phyloP scores from a whole-genome alignment of 495 filamentous ascomycete species.

The Tuber borchii region DNA sequence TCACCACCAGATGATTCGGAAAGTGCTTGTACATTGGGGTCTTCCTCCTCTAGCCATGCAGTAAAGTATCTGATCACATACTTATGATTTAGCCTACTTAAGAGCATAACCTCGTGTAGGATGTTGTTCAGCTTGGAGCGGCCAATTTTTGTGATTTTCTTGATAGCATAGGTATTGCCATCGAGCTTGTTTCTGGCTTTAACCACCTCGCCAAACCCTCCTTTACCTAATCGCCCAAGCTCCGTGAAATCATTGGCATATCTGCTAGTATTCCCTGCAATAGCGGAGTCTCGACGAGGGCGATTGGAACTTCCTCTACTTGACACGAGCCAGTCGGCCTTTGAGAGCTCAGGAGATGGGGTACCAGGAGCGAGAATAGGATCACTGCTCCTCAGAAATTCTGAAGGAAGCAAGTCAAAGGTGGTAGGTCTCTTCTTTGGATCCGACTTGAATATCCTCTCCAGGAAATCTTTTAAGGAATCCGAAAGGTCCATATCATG shows the following conservation, averaged over 20 bases:
- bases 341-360: slow-evolving; percentile 29
- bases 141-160: slow-evolving; percentile 84
- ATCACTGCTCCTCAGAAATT: slow-evolving; percentile 65
- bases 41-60: slow-evolving; percentile 76
- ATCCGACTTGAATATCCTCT: slow-evolving; percentile 74
- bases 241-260: slow-evolving; percentile 87
- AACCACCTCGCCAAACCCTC: slow-evolving; percentile 95
- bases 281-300: slow-evolving; percentile 49
- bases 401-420: slow-evolving; percentile 80
- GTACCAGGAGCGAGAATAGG: slow-evolving; percentile 43
- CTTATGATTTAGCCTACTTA: slow-evolving; percentile 88
- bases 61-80: slow-evolving; percentile 94
- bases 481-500: slow-evolving; percentile 57
- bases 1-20: slow-evolving; percentile 26
- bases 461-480: slow-evolving; percentile 68
- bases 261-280: slow-evolving; percentile 30
- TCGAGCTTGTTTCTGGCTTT: slow-evolving; percentile 91
- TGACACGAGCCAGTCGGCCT: slow-evolving; percentile 21
- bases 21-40: slow-evolving; percentile 20
- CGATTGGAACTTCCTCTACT: slow-evolving; percentile 42
- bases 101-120: slow-evolving; percentile 80
- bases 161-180: slow-evolving; percentile 87
- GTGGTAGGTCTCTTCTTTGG: slow-evolving; percentile 77
- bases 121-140: slow-evolving; percentile 74
- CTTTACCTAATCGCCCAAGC: slow-evolving; percentile 78